phyloP scores from a whole-genome alignment of 2,329 filamentous ascomycete species.

The Alternaria conjuncta region DNA sequence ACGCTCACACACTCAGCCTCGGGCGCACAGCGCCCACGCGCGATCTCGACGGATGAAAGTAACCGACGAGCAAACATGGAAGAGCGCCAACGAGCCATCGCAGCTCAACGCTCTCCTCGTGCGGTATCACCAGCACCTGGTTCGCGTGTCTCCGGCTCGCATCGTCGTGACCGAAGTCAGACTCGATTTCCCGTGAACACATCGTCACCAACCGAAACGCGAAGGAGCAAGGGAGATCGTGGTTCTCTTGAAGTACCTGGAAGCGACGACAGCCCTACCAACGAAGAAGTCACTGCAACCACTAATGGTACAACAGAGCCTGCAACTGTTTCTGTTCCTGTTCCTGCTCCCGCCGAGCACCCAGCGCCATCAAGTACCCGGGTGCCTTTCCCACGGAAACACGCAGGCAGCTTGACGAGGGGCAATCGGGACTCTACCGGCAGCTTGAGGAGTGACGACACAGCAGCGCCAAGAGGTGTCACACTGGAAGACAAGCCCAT shows the following conservation, averaged over 20 bases:
- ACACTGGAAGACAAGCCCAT: constrained; percentile 78
- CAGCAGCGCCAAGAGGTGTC: constrained; percentile 59
- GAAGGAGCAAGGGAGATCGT: constrained; percentile 64
- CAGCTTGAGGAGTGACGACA: constrained; percentile 54
- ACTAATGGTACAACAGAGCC: constrained; percentile 48
- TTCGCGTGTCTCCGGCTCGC: constrained; percentile 50
- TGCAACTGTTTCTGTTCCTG: constrained; percentile 13
- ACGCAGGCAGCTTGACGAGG: constrained; percentile 43
- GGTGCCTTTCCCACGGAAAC: constrained; percentile 44
- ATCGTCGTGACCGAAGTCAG: constrained; percentile 76
- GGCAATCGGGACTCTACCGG: constrained; percentile 49
- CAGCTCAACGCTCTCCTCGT: constrained; percentile 67
- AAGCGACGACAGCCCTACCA: constrained; percentile 56
- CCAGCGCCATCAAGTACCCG: constrained; percentile 44
- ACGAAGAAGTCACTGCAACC: constrained; percentile 36
- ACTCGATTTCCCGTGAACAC: constrained; percentile 80
- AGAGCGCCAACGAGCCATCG: constrained; percentile 83
- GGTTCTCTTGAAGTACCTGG: constrained; percentile 84
- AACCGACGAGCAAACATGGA: constrained; percentile 94
- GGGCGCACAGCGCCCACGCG: constrained; percentile 72
- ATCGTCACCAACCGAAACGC: constrained; percentile 59
- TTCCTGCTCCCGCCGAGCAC: constrained; percentile 30
- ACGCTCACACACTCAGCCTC: constrained; percentile 67
- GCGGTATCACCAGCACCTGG: constrained; percentile 75
- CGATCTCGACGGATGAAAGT: constrained; percentile 94